These are phyloP conservation scores for Penicillium corylophilum DNA, from an alignment of 2,329 filamentous ascomycete species.

Conservation along the genomic window DNA sequence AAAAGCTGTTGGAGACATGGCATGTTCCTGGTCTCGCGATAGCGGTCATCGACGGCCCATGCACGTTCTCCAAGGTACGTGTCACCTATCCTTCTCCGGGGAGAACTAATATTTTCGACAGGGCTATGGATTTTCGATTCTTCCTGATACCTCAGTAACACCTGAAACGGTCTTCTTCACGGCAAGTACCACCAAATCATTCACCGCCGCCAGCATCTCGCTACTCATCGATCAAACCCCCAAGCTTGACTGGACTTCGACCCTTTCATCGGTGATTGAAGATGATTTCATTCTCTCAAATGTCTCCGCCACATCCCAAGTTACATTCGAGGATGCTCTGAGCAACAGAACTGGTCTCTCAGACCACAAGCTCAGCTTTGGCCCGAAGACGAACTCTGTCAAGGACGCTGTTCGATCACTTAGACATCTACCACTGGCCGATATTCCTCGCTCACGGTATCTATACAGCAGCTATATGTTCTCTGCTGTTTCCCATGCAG, in stretches of 20 bases:
- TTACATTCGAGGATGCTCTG: not conserved
- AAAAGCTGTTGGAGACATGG: not conserved
- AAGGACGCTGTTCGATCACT: not conserved
- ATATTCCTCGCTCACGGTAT: not conserved
- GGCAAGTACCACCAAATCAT: not conserved
- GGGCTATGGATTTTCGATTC: not conserved
- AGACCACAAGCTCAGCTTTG: not conserved
- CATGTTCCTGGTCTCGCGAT: not conserved
- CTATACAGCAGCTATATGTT: not conserved
- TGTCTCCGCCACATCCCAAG: not conserved
- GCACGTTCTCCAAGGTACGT: not conserved
- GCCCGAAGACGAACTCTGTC: not conserved
- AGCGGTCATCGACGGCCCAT: not conserved
- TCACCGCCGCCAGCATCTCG: not conserved
- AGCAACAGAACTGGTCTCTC: not conserved
- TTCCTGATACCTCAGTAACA: not conserved
- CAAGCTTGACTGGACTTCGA: not conserved
- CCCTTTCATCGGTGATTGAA: not conserved
- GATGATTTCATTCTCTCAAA: not conserved
- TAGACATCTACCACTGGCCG: not conserved
- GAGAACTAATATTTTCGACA: not conserved
- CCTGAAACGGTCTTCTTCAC: not conserved
- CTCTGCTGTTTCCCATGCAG: not conserved
- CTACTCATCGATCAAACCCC: not conserved
- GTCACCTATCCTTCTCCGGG: not conserved